phyloP scores from a whole-genome alignment of 257 asterid genomes.

The Plantago elongata region DNA sequence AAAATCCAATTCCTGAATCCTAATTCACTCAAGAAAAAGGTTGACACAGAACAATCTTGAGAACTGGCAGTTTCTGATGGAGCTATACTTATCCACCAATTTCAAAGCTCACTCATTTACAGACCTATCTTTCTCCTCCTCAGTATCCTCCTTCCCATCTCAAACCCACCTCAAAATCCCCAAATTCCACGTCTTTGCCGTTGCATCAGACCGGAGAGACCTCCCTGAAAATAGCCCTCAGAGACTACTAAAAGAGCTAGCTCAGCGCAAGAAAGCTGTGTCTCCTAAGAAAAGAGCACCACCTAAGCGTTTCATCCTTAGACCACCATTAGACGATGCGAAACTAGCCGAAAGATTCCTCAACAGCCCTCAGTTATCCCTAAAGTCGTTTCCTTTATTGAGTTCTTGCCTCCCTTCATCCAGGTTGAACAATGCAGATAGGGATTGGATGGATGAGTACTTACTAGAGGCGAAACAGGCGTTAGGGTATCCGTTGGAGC shows the following conservation, averaged over 20 bases:
- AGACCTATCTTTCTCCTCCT: conserved; percentile 68
- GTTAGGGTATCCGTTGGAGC: conserved; percentile 85
- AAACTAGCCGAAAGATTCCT: conserved; percentile 75
- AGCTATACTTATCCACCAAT: conserved; percentile 42
- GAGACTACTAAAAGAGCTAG: conserved; percentile 77
- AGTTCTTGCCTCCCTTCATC: conserved; percentile 89
- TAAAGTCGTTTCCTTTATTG: conserved; percentile 76
- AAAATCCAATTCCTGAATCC: conserved; percentile 14
- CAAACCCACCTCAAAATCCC: conserved; percentile 51
- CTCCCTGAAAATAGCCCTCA: conserved; percentile 94
- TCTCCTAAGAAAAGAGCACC: conserved; percentile 74
- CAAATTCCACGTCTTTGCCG: conserved; percentile 38
- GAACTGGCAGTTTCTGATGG: conserved; percentile 34
- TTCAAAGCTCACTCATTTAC: conserved; percentile 45
- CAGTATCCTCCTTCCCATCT: conserved; percentile 54
- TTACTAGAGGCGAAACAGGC: conserved; percentile 89
- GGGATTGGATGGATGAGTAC: conserved; percentile 86
- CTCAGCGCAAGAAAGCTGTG: conserved; percentile 63
- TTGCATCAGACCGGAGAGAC: conserved; percentile 69
- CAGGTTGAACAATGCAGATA: conserved; percentile 73
- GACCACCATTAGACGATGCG: conserved; percentile 80
- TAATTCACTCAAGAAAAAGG: neutral
- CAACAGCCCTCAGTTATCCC: conserved; percentile 85
- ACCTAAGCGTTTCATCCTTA: conserved; percentile 73
- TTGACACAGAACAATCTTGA: neutral